Conservation (phyloP, 768 basidiomycete genomes). For the Mycena olivaceomarginata region DNA sequence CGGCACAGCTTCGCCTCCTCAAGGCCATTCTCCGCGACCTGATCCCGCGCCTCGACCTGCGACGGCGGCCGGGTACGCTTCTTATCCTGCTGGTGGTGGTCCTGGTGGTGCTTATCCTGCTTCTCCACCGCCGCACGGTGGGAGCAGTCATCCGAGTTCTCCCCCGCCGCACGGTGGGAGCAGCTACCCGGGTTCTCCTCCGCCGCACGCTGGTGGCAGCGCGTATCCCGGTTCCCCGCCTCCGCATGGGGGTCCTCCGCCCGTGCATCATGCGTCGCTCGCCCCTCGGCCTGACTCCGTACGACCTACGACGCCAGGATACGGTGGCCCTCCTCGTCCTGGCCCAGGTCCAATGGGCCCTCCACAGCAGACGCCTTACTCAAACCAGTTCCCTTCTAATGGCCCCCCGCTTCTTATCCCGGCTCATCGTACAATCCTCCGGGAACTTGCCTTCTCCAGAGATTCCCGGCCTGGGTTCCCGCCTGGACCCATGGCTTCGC, state of each 20-base stretch:
- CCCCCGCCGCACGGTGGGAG: no score
- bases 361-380: slow-evolving; percentile 30
- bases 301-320: slow-evolving; percentile 38
- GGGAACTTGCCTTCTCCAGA: slow-evolving; percentile 36
- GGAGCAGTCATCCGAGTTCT: no score
- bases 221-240: slow-evolving; percentile 23
- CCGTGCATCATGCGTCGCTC: slow-evolving; percentile 20
- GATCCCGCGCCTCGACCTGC: slow-evolving; percentile 38
- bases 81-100: slow-evolving; percentile 16
- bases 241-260: slow-evolving; percentile 20
- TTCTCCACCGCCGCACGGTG: slow-evolving; percentile 28
- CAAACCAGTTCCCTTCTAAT: slow-evolving; percentile 27
- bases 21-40: slow-evolving; percentile 24
- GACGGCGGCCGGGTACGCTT: slow-evolving; percentile 25
- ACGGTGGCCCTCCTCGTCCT: slow-evolving; percentile 19
- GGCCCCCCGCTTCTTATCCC: slow-evolving; percentile 33
- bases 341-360: slow-evolving; percentile 1
- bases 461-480: slow-evolving; percentile 32
- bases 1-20: slow-evolving; percentile 12
- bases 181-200: no score
- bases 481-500: slow-evolving; percentile 23
- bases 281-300: slow-evolving; percentile 33
- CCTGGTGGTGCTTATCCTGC: slow-evolving; percentile 8
- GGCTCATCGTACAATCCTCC: slow-evolving; percentile 33
- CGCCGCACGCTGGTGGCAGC: neutral